These are phyloP conservation scores for Tylopilus intermedius DNA, from an alignment of 768 basidiomycete genomes.

Conservation along the genomic window DNA sequence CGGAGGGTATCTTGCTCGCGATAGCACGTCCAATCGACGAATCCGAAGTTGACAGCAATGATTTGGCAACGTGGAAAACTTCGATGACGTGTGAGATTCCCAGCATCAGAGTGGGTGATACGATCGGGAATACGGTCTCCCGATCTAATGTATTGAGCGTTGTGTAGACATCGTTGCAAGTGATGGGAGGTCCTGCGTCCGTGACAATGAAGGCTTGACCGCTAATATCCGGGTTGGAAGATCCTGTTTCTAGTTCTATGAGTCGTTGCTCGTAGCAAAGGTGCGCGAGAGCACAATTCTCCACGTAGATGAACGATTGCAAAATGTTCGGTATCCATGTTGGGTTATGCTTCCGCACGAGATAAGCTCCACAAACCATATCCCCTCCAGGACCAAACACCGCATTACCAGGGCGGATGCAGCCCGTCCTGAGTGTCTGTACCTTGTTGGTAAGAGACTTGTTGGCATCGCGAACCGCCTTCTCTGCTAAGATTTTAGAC, in stretches of 20 bases:
- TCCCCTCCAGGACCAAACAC: constrained; percentile 75
- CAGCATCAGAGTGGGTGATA: constrained; percentile 64
- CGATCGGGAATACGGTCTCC: constrained; percentile 46
- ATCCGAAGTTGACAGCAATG: constrained; percentile 32
- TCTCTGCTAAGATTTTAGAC: constrained; percentile 59
- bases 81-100: constrained; percentile 58
- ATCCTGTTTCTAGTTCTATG: constrained; percentile 44
- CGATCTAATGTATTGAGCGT: constrained; percentile 53
- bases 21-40: constrained; percentile 30
- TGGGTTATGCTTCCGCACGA: constrained; percentile 54
- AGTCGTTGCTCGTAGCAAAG: constrained; percentile 70
- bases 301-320: constrained; percentile 68
- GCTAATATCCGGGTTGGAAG: constrained; percentile 57
- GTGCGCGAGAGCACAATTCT: constrained; percentile 71
- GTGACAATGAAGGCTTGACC: constrained; percentile 65
- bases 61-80: constrained; percentile 45
- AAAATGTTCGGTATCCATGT: constrained; percentile 57
- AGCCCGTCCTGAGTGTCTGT: constrained; percentile 56
- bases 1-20: constrained; percentile 37
- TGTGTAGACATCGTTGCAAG: constrained; percentile 59
- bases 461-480: constrained; percentile 40
- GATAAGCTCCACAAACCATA: constrained; percentile 58
- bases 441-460: constrained; percentile 27
- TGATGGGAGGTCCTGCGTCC: constrained; percentile 59
- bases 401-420: constrained; percentile 74